A percentile compares a stretch with the other conserved stretches of the same genome.
Conservation (phyloP, 805 yeast genomes). For the Torulaspora maleeae region DNA sequence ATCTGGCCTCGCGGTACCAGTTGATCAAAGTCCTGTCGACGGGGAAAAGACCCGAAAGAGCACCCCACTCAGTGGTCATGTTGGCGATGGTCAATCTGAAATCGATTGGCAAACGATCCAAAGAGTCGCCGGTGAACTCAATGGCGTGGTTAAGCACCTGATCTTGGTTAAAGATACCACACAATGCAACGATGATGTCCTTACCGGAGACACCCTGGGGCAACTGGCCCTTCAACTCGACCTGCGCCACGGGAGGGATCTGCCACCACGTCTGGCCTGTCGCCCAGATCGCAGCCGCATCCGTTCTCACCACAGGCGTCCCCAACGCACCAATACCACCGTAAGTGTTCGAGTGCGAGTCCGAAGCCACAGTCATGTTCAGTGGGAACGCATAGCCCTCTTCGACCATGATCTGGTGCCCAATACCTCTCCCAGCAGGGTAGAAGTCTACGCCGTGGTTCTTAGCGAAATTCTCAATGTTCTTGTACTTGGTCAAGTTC, state of each 20-base stretch:
- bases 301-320: constrained; percentile 96
- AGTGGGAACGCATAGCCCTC: constrained; percentile 98
- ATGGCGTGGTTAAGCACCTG: constrained; percentile 92
- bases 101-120: constrained; percentile 66
- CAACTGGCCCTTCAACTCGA: constrained; percentile 73
- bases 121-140: constrained; percentile 84
- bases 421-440: constrained; percentile 99
- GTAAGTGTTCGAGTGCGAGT: constrained; percentile 95
- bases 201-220: constrained; percentile 91
- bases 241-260: constrained; percentile 97
- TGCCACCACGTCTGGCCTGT: constrained; percentile 99
- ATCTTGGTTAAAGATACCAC: constrained; percentile 89
- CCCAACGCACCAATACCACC: constrained; percentile 97
- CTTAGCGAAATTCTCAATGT: constrained; percentile 84
- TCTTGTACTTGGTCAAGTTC: constrained; percentile 79
- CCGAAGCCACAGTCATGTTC: constrained; percentile 91
- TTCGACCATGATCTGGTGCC: constrained; percentile 98
- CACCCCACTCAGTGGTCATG: constrained; percentile 99
- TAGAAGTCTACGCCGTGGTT: constrained; percentile 93
- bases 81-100: constrained; percentile 90
- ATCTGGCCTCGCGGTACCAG: constrained; percentile 67
- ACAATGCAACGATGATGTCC: constrained; percentile 92
- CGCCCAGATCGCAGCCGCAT: constrained; percentile 99
- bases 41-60: constrained; percentile 95
- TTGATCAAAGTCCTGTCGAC: constrained; percentile 72